These are phyloP conservation scores for Russula sp. DNA, from an alignment of 768 basidiomycete species.

Conservation along the genomic window DNA sequence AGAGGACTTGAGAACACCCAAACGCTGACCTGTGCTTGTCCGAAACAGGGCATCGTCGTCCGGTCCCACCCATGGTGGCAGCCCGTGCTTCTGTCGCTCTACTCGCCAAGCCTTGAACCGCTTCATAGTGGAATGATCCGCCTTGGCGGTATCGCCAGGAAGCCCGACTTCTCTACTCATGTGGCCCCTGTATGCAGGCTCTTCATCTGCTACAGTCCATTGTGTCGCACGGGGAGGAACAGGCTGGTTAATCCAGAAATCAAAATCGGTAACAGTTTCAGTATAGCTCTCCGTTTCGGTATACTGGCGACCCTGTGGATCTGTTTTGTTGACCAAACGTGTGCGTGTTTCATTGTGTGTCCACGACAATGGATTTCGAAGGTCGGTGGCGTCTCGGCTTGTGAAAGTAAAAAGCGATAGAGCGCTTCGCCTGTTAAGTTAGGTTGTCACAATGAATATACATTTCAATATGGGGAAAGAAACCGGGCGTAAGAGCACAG, in stretches of 20 bases:
- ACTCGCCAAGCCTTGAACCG: slow-evolving; percentile 45
- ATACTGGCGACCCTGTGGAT: slow-evolving; percentile 38
- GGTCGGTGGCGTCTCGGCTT: slow-evolving; percentile 47
- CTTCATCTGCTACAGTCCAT: slow-evolving; percentile 61
- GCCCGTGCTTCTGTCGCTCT: slow-evolving; percentile 47
- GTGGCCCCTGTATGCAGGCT: slow-evolving; percentile 61
- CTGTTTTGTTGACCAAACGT: slow-evolving; percentile 44
- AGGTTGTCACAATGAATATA: neutral
- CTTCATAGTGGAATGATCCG: slow-evolving; percentile 45
- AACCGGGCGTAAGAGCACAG: neutral
- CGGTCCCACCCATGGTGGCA: slow-evolving; percentile 48
- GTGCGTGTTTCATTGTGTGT: slow-evolving; percentile 54
- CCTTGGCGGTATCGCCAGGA: slow-evolving; percentile 39
- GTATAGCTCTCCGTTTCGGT: slow-evolving; percentile 50
- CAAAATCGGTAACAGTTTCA: slow-evolving; percentile 63
- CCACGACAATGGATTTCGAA: slow-evolving; percentile 52
- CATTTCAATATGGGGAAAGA: neutral
- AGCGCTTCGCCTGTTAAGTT: slow-evolving; percentile 61
- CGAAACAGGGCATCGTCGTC: neutral
- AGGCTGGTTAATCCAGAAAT: slow-evolving; percentile 58
- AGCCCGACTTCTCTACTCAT: slow-evolving; percentile 58
- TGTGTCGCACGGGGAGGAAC: slow-evolving; percentile 44
- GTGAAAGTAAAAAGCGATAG: slow-evolving; percentile 67
- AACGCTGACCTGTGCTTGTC: slow-evolving; percentile 9
- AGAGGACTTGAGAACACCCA: slow-evolving; percentile 30